Base-by-base conservation (phyloP, 345 rosid species). In the Salix exigua region DNA sequence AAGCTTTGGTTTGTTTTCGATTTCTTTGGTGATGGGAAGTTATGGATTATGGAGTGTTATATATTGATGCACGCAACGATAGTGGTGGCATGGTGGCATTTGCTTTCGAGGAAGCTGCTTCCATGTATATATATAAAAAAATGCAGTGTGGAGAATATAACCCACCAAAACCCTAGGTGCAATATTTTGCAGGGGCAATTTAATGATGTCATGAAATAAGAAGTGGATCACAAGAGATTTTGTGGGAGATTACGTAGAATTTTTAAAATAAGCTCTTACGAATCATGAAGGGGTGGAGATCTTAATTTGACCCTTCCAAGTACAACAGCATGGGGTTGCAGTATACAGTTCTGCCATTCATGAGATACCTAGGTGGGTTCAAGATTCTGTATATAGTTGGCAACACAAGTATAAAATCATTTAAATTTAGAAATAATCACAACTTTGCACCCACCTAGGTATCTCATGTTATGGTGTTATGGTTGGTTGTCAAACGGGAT, bases 241-340 rank as follows among this genome's bases (percentile, higher is more conserved):
- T 28, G 63, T 23, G 64, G 61, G 67, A 62, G 75, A 78, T 80
- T 70, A 13, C 44, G 26, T 35, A 51, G 28, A n/a, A 44, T 35
- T 35, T 11, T 58, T 69, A n/a, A 42, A 73, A 73, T 69, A 70
- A 76, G 60, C 17, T 38, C 66, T 66, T 53, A 1, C 4, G 38
- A 19, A 75, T 66, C 81, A 8, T 61, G 84, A 73, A 80, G 51
- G 25, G 82, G 12, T 66, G 81, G 79, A 61, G 33, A 26, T 23
- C 63, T 44, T 66, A 35, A 53, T n/a, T 26, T 17, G 73, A 25
- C 68, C 72, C 76, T 78, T 68, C 8, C 70, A 76, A 28, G 69
- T 17, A 35, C 28, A 40, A 23, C 13, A 13, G 60, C 18, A 14
- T 21, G 40, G 70, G 67, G 30, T 71, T 42, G 31, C 2, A 25